phyloP scores from a whole-genome alignment of 129 eudicot species.

The Centaurea solstitialis region DNA sequence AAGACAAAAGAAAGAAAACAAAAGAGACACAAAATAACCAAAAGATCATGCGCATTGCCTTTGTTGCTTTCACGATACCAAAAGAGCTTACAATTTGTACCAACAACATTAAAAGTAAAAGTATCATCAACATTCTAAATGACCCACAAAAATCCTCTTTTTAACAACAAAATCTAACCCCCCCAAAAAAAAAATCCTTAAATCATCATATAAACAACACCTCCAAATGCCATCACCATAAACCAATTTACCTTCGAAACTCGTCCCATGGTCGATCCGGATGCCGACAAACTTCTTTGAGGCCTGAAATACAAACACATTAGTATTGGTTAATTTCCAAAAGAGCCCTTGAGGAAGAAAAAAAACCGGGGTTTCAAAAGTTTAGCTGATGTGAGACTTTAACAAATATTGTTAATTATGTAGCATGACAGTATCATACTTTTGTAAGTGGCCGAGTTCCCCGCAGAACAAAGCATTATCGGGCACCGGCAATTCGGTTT shows the following conservation, averaged over 20 bases:
- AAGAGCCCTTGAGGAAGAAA: not conserved
- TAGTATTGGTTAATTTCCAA: not conserved
- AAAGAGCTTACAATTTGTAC: not conserved
- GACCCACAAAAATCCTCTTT: not conserved
- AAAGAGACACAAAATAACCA: not conserved
- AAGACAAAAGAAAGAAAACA: not conserved
- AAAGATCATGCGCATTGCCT: not conserved
- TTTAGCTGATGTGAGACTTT: not conserved
- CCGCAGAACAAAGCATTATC: constrained; percentile 86
- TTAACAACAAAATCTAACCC: not conserved
- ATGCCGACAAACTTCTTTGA: constrained; percentile 33
- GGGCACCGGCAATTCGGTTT: constrained; percentile 72
- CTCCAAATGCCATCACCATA: constrained; percentile 33
- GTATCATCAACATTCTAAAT: not conserved
- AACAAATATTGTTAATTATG: not conserved
- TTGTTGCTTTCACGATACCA: not conserved
- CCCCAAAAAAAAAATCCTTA: constrained; percentile 15
- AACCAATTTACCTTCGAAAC: constrained; percentile 4
- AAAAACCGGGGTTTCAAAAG: not conserved
- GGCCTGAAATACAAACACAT: constrained; percentile 40
- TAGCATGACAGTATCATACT: constrained; percentile 34
- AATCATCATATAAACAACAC: constrained; percentile 28
- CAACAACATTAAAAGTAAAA: not conserved
- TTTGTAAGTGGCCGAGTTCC: constrained; percentile 58
- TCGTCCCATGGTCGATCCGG: constrained; percentile 26